Evolutionary conservation across 108 stramenopile species (phyloP).

Genomic region (Skeletonema marinoi): DNA sequence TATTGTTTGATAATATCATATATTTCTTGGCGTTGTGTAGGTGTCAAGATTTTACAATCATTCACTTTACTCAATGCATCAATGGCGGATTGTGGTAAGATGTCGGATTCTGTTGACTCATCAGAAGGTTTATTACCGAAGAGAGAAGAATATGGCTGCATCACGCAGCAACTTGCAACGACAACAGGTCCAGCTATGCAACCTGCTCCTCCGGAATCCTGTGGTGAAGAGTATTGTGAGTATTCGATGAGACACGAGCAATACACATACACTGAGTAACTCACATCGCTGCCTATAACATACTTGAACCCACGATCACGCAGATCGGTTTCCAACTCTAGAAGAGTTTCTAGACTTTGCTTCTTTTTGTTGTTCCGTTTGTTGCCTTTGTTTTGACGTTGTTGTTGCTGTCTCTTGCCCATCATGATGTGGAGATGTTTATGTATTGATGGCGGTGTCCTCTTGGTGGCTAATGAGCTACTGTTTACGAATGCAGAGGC

Average conservation of each 20-base stretch:
- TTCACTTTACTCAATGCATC: constrained; percentile 45
- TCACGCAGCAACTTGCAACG: constrained; percentile 65
- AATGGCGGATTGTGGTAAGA: constrained; percentile 8
- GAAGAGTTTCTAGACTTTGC: constrained; percentile 25
- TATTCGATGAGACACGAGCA: not conserved
- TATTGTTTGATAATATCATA: constrained; percentile 53
- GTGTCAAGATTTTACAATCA: constrained; percentile 66
- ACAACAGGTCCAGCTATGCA: constrained; percentile 82
- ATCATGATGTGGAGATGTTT: not conserved
- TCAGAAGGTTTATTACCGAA: not conserved
- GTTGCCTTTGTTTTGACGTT: not conserved
- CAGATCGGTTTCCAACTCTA: constrained; percentile 36
- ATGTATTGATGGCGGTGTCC: not conserved
- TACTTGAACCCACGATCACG: constrained; percentile 39
- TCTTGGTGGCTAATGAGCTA: not conserved
- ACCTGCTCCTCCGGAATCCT: constrained; percentile 67
- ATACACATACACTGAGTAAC: not conserved
- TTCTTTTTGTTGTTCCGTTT: constrained; percentile 21
- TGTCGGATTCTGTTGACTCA: not conserved
- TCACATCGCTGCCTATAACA: constrained; percentile 73
- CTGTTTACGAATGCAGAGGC: not conserved
- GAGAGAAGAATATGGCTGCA: constrained; percentile 20
- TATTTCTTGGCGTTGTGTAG: constrained; percentile 50
- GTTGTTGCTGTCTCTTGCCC: not conserved
- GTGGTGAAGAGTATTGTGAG: not conserved